Conservation (phyloP, 495 filamentous ascomycete genomes). For the Xylaria scruposa region DNA sequence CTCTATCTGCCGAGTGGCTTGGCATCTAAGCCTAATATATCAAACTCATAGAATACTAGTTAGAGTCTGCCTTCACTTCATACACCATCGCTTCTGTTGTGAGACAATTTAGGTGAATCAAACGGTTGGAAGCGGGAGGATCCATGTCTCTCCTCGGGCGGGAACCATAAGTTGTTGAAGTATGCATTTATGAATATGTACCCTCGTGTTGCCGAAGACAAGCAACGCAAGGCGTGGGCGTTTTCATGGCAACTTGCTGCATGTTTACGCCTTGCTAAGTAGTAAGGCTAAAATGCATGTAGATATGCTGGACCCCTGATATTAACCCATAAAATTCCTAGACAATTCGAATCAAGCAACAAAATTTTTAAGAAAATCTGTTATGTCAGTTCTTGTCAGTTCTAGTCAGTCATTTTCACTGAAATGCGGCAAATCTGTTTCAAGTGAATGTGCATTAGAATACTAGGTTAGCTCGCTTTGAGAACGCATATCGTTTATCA, state of each 20-base stretch:
- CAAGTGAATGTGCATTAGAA: neutral
- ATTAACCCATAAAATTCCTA: neutral
- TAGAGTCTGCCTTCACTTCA: neutral
- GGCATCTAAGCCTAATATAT: neutral
- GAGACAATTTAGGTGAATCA: neutral
- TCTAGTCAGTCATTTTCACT: neutral
- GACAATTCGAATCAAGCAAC: neutral
- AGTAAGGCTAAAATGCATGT: neutral
- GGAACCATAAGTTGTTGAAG: neutral
- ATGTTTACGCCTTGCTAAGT: neutral
- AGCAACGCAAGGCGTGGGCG: neutral
- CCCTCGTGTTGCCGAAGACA: neutral
- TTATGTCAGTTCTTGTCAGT: too few relatives aligned
- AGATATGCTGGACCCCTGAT: neutral
- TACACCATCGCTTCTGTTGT: neutral
- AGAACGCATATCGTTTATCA: too few relatives aligned
- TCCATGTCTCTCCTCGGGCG: neutral
- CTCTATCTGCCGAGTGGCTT: neutral
- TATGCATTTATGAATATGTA: neutral
- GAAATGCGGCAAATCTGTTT: neutral
- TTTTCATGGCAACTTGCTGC: neutral
- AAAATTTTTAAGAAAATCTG: neutral
- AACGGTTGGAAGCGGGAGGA: neutral
- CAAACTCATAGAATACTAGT: neutral
- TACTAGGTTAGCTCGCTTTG: neutral